Conservation (phyloP, 1,284 basidiomycete species). For the Leccinum subrobustum region DNA sequence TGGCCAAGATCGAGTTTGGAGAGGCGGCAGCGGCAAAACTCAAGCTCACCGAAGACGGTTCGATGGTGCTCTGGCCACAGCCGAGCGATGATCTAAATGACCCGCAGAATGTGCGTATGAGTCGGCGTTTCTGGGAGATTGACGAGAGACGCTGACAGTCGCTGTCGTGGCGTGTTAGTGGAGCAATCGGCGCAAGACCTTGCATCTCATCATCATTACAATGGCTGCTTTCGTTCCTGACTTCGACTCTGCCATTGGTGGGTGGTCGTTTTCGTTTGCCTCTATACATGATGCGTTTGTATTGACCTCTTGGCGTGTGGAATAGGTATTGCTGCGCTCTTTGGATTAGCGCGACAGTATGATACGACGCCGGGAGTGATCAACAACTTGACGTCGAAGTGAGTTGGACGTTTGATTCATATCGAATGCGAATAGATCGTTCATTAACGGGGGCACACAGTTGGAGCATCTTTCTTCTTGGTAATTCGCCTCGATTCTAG, state of each 20-base stretch:
- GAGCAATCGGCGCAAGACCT: slow-evolving; percentile 42
- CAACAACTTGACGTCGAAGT: slow-evolving; percentile 57
- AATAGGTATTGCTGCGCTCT: slow-evolving; percentile 52
- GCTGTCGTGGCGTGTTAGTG: slow-evolving; percentile 33
- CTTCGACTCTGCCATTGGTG: slow-evolving; percentile 53
- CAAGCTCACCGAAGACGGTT: slow-evolving; percentile 50
- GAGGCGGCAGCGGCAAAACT: slow-evolving; percentile 43
- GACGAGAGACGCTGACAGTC: background rate
- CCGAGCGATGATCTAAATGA: slow-evolving; percentile 53
- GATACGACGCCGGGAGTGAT: slow-evolving; percentile 53
- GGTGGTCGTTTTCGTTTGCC: background rate
- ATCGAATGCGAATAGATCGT: background rate
- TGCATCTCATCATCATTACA: slow-evolving; percentile 51
- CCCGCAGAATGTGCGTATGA: slow-evolving; percentile 48
- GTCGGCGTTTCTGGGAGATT: background rate
- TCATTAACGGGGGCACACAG: too few species aligned
- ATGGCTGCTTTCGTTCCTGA: slow-evolving; percentile 54
- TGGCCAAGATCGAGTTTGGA: slow-evolving; percentile 53
- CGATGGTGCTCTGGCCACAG: slow-evolving; percentile 56
- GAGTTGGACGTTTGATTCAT: slow-evolving; percentile 14
- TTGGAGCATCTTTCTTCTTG: too few species aligned
- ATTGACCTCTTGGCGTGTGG: background rate
- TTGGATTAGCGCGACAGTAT: slow-evolving; percentile 49
- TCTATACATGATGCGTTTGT: background rate
- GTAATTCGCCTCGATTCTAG: too few species aligned